Percentiles rank a stretch among this genome's conserved stretches.
phyloP scores from a whole-genome alignment of 2,329 filamentous ascomycete species.

The Hypoxylon sp. region DNA sequence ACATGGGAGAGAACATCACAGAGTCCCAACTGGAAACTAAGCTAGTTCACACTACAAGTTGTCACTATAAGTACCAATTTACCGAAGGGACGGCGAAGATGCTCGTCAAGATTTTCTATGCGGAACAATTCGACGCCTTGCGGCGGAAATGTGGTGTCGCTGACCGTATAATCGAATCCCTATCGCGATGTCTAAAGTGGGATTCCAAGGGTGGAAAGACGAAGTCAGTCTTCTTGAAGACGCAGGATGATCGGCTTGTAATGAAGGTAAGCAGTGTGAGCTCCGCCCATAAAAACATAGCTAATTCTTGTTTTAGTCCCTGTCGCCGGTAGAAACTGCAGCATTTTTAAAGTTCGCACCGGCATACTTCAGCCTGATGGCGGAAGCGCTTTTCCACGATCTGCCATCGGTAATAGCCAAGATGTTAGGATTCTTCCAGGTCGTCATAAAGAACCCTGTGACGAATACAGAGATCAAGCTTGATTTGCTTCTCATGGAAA shows the following conservation, averaged over 20 bases:
- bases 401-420: constrained; percentile 97
- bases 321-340: constrained; percentile 91
- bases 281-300: constrained; percentile 53
- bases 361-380: constrained; percentile 98
- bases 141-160: constrained; percentile 92
- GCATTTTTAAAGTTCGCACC: constrained; percentile 96
- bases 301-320: constrained; percentile 67
- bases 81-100: constrained; percentile 93
- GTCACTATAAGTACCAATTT: constrained; percentile 96
- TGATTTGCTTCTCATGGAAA: constrained; percentile 96
- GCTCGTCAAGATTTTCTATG: constrained; percentile 98
- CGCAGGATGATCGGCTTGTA: constrained; percentile 92
- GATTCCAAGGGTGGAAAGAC: constrained; percentile 98
- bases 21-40: constrained; percentile 88
- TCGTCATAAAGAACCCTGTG: constrained; percentile 93
- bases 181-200: constrained; percentile 97
- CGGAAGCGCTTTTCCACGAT: constrained; percentile 94
- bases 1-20: constrained; percentile 50
- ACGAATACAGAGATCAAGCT: constrained; percentile 95
- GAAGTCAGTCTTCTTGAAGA: constrained; percentile 97
- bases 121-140: constrained; percentile 96
- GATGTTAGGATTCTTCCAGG: constrained; percentile 98
- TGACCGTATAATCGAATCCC: constrained; percentile 93
- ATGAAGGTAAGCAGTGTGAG: constrained; percentile 72
- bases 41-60: constrained; percentile 85